Conservation (phyloP, 2,329 filamentous ascomycete species). For the Stachybotrys chlorohalonatus region DNA sequence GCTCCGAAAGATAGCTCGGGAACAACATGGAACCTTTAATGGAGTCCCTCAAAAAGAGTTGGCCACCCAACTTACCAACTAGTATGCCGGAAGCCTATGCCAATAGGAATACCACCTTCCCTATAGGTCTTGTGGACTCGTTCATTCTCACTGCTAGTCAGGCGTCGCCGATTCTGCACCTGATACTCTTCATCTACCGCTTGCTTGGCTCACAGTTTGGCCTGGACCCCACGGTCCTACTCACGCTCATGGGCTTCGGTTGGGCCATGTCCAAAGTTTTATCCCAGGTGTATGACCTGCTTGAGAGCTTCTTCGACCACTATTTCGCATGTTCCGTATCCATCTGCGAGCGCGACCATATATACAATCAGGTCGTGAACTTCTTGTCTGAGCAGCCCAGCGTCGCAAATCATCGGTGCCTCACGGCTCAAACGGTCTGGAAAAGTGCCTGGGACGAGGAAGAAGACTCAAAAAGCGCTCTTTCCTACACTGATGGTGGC, state of each 20-base stretch:
- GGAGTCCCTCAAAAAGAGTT: background rate
- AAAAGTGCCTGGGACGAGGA: conserved; percentile 49
- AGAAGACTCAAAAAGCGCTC: conserved; percentile 31
- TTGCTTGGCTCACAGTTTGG: conserved; percentile 34
- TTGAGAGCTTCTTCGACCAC: conserved; percentile 26
- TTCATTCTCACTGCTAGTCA: conserved; percentile 35
- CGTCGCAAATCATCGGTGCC: conserved; percentile 39
- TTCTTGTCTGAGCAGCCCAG: conserved; percentile 46
- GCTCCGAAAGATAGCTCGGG: too few relatives aligned
- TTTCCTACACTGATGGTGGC: conserved; percentile 27
- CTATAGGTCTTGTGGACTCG: conserved; percentile 29
- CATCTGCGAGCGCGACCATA: conserved; percentile 46
- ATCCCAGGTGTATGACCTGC: conserved; percentile 22
- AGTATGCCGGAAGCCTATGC: background rate
- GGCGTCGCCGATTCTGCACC: conserved; percentile 30
- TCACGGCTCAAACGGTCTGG: conserved; percentile 46
- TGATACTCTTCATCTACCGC: conserved; percentile 36
- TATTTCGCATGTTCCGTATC: conserved; percentile 44
- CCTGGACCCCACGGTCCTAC: conserved; percentile 37
- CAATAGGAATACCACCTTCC: conserved; percentile 7
- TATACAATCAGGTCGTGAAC: conserved; percentile 49
- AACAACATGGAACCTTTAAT: background rate
- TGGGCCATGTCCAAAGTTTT: conserved; percentile 34
- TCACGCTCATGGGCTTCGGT: conserved; percentile 34
- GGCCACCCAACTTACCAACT: background rate